These are phyloP conservation scores for Trichoderma atrobrunneum DNA, from an alignment of 2,329 filamentous ascomycete species.

Conservation along the genomic window DNA sequence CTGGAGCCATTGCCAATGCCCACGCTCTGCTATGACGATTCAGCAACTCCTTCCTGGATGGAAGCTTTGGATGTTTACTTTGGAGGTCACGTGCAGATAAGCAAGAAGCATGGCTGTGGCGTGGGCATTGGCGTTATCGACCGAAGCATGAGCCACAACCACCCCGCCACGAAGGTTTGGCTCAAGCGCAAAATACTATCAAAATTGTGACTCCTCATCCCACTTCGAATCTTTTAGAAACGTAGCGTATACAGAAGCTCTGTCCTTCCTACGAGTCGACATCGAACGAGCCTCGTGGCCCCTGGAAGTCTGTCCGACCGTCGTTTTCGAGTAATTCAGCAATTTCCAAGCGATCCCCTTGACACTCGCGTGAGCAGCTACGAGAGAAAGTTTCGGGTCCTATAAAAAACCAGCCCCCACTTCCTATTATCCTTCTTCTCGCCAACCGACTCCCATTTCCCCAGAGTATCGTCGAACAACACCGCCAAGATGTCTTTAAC, in stretches of 20 bases:
- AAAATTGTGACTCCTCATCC: constrained; percentile 44
- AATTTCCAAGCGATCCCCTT: not conserved
- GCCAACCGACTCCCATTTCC: constrained; percentile 9
- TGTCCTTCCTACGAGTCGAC: not conserved
- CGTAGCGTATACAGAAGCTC: not conserved
- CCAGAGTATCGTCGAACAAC: constrained; percentile 21
- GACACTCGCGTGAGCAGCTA: constrained; percentile 12
- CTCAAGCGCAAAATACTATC: constrained; percentile 38
- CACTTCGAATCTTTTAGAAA: constrained; percentile 14
- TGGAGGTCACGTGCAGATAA: constrained; percentile 37
- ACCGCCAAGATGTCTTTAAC: constrained; percentile 84
- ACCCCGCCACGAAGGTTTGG: constrained; percentile 41
- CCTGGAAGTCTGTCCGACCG: not conserved
- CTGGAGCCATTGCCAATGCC: constrained; percentile 40
- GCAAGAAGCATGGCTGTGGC: constrained; percentile 16
- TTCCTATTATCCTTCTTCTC: constrained; percentile 25
- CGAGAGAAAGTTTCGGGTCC: constrained; percentile 6
- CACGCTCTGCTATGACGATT: constrained; percentile 24
- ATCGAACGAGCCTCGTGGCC: not conserved
- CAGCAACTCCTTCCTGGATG: constrained; percentile 19
- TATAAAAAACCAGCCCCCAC: constrained; percentile 30
- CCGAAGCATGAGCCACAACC: constrained; percentile 28
- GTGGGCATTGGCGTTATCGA: not conserved
- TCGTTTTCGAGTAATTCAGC: not conserved
- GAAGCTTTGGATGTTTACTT: constrained; percentile 38